A percentile compares a stretch with the other conserved stretches of the same genome.
Evolutionary conservation across 176 grass and related monocot genomes (phyloP).

Genomic region (Eragrostis nindensis): DNA sequence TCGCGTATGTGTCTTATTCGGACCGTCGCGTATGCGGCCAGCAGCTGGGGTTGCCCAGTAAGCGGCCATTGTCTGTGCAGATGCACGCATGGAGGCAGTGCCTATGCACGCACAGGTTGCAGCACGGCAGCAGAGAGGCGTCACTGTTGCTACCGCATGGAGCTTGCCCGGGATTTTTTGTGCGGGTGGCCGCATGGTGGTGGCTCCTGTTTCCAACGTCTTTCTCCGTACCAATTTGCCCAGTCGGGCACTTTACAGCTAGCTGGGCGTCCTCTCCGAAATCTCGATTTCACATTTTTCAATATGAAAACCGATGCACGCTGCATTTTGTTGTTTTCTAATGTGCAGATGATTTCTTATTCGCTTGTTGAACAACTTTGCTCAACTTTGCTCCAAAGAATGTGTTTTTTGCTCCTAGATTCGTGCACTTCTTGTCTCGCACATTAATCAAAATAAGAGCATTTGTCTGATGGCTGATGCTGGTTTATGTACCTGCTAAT

Average conservation of each 20-base stretch:
- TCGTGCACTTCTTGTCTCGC: constrained; percentile 27
- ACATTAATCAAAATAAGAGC: neutral
- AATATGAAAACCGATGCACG: constrained; percentile 2
- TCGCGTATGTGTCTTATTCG: too few species aligned
- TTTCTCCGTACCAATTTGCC: constrained; percentile 35
- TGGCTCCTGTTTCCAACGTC: constrained; percentile 37
- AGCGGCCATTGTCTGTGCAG: neutral
- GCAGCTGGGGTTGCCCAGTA: too few species aligned
- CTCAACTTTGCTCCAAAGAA: too few species aligned
- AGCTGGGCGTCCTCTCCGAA: constrained; percentile 20
- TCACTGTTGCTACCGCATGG: too few species aligned
- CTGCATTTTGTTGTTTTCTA: constrained; percentile 9
- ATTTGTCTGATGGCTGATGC: too few species aligned
- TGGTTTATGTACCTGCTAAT: neutral
- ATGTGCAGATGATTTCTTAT: too few species aligned
- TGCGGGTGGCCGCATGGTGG: constrained; percentile 6
- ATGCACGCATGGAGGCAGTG: too few species aligned
- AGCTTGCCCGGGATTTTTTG: neutral
- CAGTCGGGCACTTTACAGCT: constrained; percentile 56
- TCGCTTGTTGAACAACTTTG: constrained; percentile 10
- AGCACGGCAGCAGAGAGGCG: too few species aligned
- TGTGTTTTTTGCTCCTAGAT: neutral
- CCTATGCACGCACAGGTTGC: neutral
- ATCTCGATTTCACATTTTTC: constrained; percentile 21
- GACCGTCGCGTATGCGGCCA: too few species aligned